phyloP scores from a whole-genome alignment of 2,329 filamentous ascomycete species.

The Herpotrichia juniperi region DNA sequence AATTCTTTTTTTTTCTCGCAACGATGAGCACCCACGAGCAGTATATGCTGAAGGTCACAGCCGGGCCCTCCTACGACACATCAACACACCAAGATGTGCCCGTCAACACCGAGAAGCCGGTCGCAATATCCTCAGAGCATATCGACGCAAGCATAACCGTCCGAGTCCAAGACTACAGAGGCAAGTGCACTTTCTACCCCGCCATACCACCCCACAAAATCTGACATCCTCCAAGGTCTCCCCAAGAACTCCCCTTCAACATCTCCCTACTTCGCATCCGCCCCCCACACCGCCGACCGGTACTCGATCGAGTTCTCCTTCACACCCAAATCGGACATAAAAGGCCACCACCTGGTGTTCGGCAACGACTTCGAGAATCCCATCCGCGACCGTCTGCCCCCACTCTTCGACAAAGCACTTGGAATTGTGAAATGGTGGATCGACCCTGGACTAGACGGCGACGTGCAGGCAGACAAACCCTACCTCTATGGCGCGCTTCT shows the following conservation, averaged over 20 bases:
- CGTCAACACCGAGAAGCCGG: conserved; percentile 72
- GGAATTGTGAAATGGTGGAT: conserved; percentile 88
- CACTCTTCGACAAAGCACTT: conserved; percentile 84
- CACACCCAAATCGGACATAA: conserved; percentile 70
- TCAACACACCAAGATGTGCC: conserved; percentile 74
- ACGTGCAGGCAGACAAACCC: conserved; percentile 84
- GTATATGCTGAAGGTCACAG: conserved; percentile 82
- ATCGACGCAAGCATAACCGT: conserved; percentile 74
- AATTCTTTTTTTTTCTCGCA: not conserved
- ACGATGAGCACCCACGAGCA: conserved; percentile 63
- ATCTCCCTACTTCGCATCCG: conserved; percentile 77
- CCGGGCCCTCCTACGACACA: conserved; percentile 76
- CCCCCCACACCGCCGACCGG: conserved; percentile 74
- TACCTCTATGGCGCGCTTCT: conserved; percentile 85
- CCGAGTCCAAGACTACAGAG: conserved; percentile 69
- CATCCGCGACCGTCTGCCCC: conserved; percentile 83
- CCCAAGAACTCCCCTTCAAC: conserved; percentile 71
- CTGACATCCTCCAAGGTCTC: conserved; percentile 61
- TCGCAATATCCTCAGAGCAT: conserved; percentile 67
- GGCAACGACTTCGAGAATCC: conserved; percentile 96
- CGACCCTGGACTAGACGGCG: conserved; percentile 88
- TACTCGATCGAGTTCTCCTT: conserved; percentile 86
- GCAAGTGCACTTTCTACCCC: conserved; percentile 22
- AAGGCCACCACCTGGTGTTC: conserved; percentile 78
- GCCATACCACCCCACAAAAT: not conserved